Conservation (phyloP, 805 yeast species). For the Schwanniomyces occidentalis region DNA sequence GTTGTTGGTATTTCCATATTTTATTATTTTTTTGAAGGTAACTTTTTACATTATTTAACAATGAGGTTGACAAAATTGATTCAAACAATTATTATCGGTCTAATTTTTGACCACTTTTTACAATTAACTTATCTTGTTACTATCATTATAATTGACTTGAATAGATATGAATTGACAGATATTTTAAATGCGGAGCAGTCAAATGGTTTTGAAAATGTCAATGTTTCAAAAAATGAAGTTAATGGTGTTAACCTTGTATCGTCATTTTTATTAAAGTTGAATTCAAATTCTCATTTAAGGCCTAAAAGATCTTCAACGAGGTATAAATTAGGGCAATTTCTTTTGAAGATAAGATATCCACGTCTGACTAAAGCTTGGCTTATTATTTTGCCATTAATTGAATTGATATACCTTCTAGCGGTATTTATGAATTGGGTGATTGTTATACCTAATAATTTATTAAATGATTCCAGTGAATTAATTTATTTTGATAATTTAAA, state of each 20-base stretch:
- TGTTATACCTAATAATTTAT: slow-evolving; percentile 15
- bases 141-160: slow-evolving; percentile 65
- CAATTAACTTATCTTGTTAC: slow-evolving; percentile 67
- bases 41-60: slow-evolving; percentile 10
- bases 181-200: slow-evolving; percentile 24
- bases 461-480: neutral
- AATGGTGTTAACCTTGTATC: slow-evolving; percentile 28
- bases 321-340: slow-evolving; percentile 32
- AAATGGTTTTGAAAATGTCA: neutral
- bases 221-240: slow-evolving; percentile 12
- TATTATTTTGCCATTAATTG: slow-evolving; percentile 21
- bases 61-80: slow-evolving; percentile 9
- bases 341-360: slow-evolving; percentile 39
- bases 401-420: slow-evolving; percentile 14
- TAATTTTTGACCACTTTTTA: slow-evolving; percentile 59
- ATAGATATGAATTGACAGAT: slow-evolving; percentile 62
- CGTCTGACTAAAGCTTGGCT: slow-evolving; percentile 32
- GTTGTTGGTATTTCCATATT: slow-evolving; percentile 8
- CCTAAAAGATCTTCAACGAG: slow-evolving; percentile 20
- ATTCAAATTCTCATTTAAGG: slow-evolving; percentile 10
- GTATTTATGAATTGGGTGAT: slow-evolving; percentile 21
- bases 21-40: slow-evolving; percentile 13
- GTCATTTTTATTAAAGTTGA: slow-evolving; percentile 18
- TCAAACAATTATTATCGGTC: slow-evolving; percentile 34
- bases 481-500: neutral